These are phyloP conservation scores for Phylloporus sp. DNA, from an alignment of 768 basidiomycete species.

Conservation along the genomic window DNA sequence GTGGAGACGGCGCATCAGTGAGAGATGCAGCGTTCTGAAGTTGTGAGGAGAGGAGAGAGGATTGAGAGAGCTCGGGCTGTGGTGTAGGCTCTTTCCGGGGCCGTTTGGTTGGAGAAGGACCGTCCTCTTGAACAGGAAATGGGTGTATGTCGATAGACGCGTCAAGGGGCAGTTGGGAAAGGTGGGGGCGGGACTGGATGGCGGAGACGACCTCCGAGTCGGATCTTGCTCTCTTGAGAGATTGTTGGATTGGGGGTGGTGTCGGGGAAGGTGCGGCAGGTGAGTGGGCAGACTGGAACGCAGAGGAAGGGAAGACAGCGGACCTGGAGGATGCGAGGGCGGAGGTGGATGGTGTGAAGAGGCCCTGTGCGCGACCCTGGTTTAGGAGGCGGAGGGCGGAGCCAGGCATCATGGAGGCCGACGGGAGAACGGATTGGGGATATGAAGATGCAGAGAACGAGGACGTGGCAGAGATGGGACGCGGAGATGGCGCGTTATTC, in stretches of 20 bases:
- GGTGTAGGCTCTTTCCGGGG: constrained; percentile 52
- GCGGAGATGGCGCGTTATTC: constrained; percentile 46
- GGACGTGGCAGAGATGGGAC: constrained; percentile 65
- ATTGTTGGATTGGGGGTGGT: constrained; percentile 43
- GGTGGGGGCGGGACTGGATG: constrained; percentile 15
- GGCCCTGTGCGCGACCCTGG: constrained; percentile 81
- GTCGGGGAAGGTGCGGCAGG: constrained; percentile 52
- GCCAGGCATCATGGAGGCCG: constrained; percentile 85
- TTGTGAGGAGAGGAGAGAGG: constrained; percentile 16
- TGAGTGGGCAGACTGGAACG: constrained; percentile 43
- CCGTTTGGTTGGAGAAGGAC: constrained; percentile 71
- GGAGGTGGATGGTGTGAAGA: constrained; percentile 83
- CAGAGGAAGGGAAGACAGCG: constrained; percentile 52
- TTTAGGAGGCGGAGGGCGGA: constrained; percentile 80
- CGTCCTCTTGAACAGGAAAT: constrained; percentile 50
- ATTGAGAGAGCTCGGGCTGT: constrained; percentile 30
- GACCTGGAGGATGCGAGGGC: constrained; percentile 42
- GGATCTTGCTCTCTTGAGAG: constrained; percentile 60
- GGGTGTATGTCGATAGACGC: constrained; percentile 43
- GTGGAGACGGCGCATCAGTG: constrained; percentile 32
- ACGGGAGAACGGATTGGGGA: constrained; percentile 56
- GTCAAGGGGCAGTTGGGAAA: constrained; percentile 28
- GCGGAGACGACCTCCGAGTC: constrained; percentile 53
- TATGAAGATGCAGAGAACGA: constrained; percentile 58
- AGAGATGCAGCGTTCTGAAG: constrained; percentile 30